A percentile compares a stretch with the other conserved stretches of the same genome.
phyloP scores from a whole-genome alignment of 306 rosid species.

The Quercus aquifolioides region DNA sequence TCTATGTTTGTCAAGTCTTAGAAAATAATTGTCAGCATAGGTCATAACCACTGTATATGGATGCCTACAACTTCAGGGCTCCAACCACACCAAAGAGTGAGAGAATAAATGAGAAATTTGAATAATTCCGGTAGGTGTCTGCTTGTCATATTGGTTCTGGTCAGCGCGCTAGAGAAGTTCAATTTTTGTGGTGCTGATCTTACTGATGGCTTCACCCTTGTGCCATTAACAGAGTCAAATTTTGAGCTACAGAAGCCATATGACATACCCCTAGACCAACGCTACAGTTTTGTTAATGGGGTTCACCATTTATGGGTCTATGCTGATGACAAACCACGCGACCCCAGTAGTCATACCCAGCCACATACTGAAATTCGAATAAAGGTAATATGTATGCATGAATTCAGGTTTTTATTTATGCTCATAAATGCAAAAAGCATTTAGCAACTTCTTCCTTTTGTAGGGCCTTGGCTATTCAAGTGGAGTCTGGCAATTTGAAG shows the following conservation, averaged over 20 bases:
- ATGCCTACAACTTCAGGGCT: too few species aligned
- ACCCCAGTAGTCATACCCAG: conserved; percentile 28
- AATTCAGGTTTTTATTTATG: neutral
- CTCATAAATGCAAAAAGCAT: neutral
- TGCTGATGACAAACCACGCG: conserved; percentile 44
- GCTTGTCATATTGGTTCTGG: neutral
- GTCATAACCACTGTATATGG: too few species aligned
- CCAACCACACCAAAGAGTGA: too few species aligned
- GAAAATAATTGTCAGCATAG: too few species aligned
- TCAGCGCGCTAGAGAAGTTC: neutral
- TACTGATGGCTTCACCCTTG: conserved; percentile 37
- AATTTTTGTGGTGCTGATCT: conserved; percentile 30
- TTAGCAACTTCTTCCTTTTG: neutral
- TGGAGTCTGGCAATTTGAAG: conserved; percentile 61
- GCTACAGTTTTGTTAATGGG: conserved; percentile 34
- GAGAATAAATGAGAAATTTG: too few species aligned
- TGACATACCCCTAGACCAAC: conserved; percentile 28
- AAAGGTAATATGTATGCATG: neutral
- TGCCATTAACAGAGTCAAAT: conserved; percentile 36
- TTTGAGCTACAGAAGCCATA: conserved; percentile 35
- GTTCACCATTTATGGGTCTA: conserved; percentile 41
- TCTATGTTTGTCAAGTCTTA: too few species aligned
- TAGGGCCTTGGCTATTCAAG: conserved; percentile 41
- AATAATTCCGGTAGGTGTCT: too few species aligned
- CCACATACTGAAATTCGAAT: conserved; percentile 51